phyloP scores from a whole-genome alignment of 1,284 basidiomycete genomes.

The Inonotus hispidus region DNA sequence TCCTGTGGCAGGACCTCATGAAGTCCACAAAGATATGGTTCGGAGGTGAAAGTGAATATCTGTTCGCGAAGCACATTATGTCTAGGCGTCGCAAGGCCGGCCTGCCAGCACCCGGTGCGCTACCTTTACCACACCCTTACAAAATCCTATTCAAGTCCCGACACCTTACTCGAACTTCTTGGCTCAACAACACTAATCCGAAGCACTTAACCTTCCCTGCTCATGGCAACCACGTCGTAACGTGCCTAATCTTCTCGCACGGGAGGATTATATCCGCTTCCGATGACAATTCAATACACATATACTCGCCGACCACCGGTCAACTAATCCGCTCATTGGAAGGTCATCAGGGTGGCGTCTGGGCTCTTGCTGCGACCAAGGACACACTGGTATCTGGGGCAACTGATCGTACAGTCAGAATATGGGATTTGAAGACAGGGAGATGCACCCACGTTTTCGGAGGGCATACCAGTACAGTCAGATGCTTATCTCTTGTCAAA shows the following conservation, averaged over 20 bases:
- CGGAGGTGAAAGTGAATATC: constrained; percentile 68
- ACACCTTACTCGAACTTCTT: constrained; percentile 70
- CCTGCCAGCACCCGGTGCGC: constrained; percentile 36
- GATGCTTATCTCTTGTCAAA: constrained; percentile 86
- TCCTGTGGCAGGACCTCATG: constrained; percentile 79
- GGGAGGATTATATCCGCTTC: constrained; percentile 94
- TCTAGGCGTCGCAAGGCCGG: constrained; percentile 47
- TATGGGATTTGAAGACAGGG: constrained; percentile 84
- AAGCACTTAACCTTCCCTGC: constrained; percentile 79
- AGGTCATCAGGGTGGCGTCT: constrained; percentile 93
- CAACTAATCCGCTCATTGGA: constrained; percentile 67
- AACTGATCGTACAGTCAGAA: constrained; percentile 89
- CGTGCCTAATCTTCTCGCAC: constrained; percentile 88
- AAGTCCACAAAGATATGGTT: constrained; percentile 80
- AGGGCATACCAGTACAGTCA: constrained; percentile 91
- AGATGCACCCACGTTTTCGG: constrained; percentile 86
- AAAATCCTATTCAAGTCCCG: constrained; percentile 85
- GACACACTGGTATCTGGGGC: constrained; percentile 90
- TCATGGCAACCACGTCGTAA: constrained; percentile 86
- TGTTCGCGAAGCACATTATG: constrained; percentile 61
- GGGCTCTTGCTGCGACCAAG: constrained; percentile 83
- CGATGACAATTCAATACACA: constrained; percentile 89
- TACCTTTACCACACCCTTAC: constrained; percentile 74
- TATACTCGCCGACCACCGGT: constrained; percentile 82
- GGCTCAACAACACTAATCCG: constrained; percentile 69